Evolutionary conservation across 2,329 filamentous ascomycete species (phyloP).

Genomic region (Botrytis fabae): DNA sequence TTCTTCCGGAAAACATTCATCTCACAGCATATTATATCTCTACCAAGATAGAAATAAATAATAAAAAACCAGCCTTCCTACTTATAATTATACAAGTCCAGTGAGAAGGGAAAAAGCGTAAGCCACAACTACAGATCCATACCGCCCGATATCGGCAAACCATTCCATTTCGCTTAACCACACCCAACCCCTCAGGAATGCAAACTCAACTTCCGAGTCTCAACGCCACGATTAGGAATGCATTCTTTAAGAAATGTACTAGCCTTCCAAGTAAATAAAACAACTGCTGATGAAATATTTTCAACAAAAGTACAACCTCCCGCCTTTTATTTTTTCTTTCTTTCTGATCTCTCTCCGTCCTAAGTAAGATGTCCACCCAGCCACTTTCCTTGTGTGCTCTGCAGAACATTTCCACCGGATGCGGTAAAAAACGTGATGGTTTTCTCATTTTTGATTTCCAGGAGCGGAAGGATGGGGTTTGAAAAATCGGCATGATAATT

Average conservation of each 20-base stretch:
- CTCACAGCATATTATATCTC: background rate
- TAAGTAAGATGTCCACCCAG: background rate
- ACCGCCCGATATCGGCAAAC: background rate
- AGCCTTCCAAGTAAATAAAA: background rate
- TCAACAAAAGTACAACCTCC: background rate
- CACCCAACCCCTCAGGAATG: background rate
- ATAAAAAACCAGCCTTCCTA: background rate
- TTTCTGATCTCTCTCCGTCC: background rate
- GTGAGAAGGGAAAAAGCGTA: background rate
- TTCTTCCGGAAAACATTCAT: background rate
- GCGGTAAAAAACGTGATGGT: background rate
- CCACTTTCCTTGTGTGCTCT: background rate
- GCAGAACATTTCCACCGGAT: background rate
- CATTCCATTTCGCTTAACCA: background rate
- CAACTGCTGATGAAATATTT: background rate
- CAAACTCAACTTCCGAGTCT: background rate
- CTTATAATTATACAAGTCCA: background rate
- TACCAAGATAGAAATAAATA: background rate
- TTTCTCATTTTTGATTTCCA: background rate
- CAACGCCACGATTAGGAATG: background rate
- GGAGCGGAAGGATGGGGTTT: background rate
- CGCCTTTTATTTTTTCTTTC: background rate
- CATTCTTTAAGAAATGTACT: rapidly evolving
- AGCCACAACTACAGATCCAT: background rate
- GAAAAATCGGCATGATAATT: background rate